A percentile compares a stretch with the other conserved stretches of the same genome.
Conservation (phyloP, 345 rosid species). For the Ceriops tagal region DNA sequence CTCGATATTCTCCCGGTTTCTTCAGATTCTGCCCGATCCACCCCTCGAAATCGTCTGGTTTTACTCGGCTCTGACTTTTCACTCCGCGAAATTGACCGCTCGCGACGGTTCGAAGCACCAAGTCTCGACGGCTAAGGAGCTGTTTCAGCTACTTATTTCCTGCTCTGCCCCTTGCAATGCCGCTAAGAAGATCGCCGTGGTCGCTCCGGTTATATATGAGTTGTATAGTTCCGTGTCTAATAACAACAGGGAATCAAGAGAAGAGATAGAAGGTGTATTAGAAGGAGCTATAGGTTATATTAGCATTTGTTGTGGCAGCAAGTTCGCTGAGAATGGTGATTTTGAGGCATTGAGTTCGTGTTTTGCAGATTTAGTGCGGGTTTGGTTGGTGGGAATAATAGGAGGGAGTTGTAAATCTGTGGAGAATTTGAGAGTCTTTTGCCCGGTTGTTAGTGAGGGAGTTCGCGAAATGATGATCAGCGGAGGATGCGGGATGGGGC, state of each 20-base stretch:
- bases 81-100: constrained; percentile 33
- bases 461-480: constrained; percentile 30
- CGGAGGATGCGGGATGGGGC: constrained; percentile 41
- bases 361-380: constrained; percentile 43
- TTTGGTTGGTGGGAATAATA: constrained; percentile 57
- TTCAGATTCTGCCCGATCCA: constrained; percentile 46
- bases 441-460: constrained; percentile 44
- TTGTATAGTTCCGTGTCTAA: constrained; percentile 29
- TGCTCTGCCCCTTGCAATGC: constrained; percentile 42
- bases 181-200: constrained; percentile 41
- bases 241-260: constrained; percentile 15
- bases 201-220: constrained; percentile 62
- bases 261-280: constrained; percentile 48
- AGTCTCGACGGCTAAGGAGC: constrained; percentile 30
- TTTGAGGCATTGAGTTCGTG: constrained; percentile 35
- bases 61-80: constrained; percentile 53
- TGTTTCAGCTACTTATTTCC: constrained; percentile 59
- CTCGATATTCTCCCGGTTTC: constrained; percentile 58
- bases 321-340: constrained; percentile 29
- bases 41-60: constrained; percentile 72
- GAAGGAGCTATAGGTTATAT: constrained; percentile 51
- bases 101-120: constrained; percentile 19
- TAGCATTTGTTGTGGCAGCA: constrained; percentile 30
- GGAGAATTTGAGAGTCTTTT: constrained; percentile 45
- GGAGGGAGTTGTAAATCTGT: constrained; percentile 27